A percentile compares a stretch with the other conserved stretches of the same genome.
Conservation (phyloP, 2,329 filamentous ascomycete species). For the Colletotrichum lupini region DNA sequence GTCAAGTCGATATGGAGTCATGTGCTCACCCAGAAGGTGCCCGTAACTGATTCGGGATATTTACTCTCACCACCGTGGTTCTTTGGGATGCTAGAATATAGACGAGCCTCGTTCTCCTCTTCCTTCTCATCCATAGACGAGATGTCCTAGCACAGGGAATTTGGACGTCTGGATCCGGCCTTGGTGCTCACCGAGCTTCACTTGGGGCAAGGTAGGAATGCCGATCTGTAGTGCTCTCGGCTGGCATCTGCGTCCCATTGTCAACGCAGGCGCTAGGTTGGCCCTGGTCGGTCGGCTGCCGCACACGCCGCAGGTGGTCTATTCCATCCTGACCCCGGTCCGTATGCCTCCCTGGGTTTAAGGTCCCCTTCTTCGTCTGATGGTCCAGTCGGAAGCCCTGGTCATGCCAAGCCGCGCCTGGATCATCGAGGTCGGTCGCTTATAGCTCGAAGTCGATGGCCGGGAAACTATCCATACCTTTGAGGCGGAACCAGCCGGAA, state of each 20-base stretch:
- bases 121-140: neutral
- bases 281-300: conserved; percentile 15
- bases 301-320: conserved; percentile 19
- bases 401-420: conserved; percentile 1
- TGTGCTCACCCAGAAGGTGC: neutral
- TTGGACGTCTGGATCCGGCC: neutral
- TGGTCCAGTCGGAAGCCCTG: conserved; percentile 13
- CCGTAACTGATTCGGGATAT: neutral
- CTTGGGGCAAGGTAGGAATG: neutral
- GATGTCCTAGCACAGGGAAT: neutral
- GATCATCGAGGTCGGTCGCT: neutral
- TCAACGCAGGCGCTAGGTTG: conserved; percentile 14
- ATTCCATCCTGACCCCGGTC: conserved; percentile 20
- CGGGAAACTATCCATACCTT: neutral
- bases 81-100: neutral
- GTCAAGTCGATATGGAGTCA: conserved; percentile 1
- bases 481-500: neutral
- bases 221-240: conserved; percentile 14
- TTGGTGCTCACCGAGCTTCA: neutral
- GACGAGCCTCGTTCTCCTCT: neutral
- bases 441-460: neutral
- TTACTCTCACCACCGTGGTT: neutral
- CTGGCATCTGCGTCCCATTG: conserved; percentile 26
- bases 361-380: conserved; percentile 25
- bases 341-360: conserved; percentile 2